phyloP scores from a whole-genome alignment of 768 basidiomycete species.

The Suillus subluteus region DNA sequence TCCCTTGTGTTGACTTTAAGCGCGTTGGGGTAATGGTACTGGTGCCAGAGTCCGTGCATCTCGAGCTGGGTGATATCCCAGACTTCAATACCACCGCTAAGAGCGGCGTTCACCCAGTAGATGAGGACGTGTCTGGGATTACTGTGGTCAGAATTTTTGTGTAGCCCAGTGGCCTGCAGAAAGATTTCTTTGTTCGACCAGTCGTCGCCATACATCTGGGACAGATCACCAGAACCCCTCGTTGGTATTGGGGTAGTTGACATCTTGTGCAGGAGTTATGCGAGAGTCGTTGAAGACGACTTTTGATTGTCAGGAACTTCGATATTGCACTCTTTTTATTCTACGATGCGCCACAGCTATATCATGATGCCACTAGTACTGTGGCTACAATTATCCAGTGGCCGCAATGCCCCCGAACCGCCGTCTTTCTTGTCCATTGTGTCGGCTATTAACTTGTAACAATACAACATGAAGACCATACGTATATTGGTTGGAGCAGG shows the following conservation, averaged over 20 bases:
- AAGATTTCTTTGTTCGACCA: conserved; percentile 29
- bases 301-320: background rate
- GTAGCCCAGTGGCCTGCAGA: conserved; percentile 21
- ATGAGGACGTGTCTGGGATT: conserved; percentile 20
- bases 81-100: conserved; percentile 26
- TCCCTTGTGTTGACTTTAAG: conserved; percentile 27
- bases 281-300: background rate
- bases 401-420: background rate
- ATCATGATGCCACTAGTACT: background rate
- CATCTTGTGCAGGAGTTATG: background rate
- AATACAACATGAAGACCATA: background rate
- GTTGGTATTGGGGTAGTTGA: conserved; percentile 5
- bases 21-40: conserved; percentile 32
- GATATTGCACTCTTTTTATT: background rate
- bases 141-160: background rate
- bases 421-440: background rate
- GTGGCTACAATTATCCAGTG: background rate
- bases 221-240: background rate
- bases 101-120: conserved; percentile 31
- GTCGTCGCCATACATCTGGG: conserved; percentile 20
- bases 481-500: background rate
- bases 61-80: conserved; percentile 34
- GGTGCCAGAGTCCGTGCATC: conserved; percentile 14
- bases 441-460: background rate
- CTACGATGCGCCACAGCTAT: background rate